Conservation (phyloP, 2,329 filamentous ascomycete species). For the Dendryphion nanum region DNA sequence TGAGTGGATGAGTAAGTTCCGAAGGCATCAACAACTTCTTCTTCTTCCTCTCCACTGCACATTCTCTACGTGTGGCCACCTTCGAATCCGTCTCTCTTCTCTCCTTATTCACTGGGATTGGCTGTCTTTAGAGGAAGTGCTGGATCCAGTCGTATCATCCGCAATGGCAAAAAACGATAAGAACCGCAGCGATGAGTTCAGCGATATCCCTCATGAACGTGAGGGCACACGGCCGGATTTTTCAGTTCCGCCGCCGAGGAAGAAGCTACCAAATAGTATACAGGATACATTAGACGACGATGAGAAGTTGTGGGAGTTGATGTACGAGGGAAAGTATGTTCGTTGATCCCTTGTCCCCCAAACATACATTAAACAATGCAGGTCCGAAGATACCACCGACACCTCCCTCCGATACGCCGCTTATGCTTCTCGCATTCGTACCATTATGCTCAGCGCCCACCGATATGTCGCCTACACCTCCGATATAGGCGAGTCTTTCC, state of each 20-base stretch:
- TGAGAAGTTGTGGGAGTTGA: slow-evolving; percentile 72
- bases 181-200: slow-evolving; percentile 22
- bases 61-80: too few relatives aligned
- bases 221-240: slow-evolving; percentile 48
- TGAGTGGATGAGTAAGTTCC: too few relatives aligned
- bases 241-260: slow-evolving; percentile 48
- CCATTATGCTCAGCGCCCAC: slow-evolving; percentile 85
- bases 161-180: slow-evolving; percentile 39
- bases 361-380: too few relatives aligned
- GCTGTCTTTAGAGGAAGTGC: too few relatives aligned
- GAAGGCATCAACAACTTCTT: too few relatives aligned
- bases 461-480: slow-evolving; percentile 97
- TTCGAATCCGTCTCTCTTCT: too few relatives aligned
- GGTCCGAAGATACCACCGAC: slow-evolving; percentile 76
- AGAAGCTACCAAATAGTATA: slow-evolving; percentile 54
- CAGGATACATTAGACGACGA: slow-evolving; percentile 60
- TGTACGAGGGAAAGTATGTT: slow-evolving; percentile 76
- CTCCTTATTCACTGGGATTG: too few relatives aligned
- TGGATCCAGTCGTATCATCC: too few relatives aligned
- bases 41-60: too few relatives aligned
- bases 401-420: slow-evolving; percentile 86
- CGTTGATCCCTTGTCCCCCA: too few relatives aligned
- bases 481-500: slow-evolving; percentile 94
- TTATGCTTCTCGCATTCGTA: slow-evolving; percentile 81
- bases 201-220: slow-evolving; percentile 43